Evolutionary conservation across 1,139 yeast species (phyloP).

Genomic region (Eremothecium sinecaudum): DNA sequence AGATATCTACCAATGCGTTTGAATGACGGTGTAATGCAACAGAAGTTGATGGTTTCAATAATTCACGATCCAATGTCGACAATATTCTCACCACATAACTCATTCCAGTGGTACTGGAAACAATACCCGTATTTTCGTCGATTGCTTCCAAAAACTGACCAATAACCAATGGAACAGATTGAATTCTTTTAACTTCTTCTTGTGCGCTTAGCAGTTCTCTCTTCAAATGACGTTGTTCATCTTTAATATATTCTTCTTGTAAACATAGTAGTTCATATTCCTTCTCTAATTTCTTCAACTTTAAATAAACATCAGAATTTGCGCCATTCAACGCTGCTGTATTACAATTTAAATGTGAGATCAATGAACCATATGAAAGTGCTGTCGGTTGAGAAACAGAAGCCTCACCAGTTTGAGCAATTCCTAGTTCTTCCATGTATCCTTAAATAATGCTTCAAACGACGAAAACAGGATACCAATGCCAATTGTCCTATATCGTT

Average conservation of each 20-base stretch:
- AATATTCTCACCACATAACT: slow-evolving; percentile 92
- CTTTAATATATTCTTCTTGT: slow-evolving; percentile 95
- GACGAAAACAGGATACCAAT: no score
- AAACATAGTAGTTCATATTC: slow-evolving; percentile 73
- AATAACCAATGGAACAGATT: slow-evolving; percentile 93
- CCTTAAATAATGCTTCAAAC: no score
- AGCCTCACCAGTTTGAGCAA: slow-evolving; percentile 28
- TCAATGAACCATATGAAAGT: slow-evolving; percentile 24
- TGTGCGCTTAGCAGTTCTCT: slow-evolving; percentile 94
- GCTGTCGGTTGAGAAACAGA: slow-evolving; percentile 17
- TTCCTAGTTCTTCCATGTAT: slow-evolving; percentile 53
- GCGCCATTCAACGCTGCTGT: slow-evolving; percentile 24
- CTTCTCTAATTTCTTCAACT: slow-evolving; percentile 77
- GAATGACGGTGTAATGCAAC: slow-evolving; percentile 98
- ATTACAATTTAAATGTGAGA: slow-evolving; percentile 20
- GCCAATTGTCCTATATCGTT: no score
- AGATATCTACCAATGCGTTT: slow-evolving; percentile 89
- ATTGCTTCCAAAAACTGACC: slow-evolving; percentile 98
- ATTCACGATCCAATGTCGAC: slow-evolving; percentile 89
- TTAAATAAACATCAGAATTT: slow-evolving; percentile 63
- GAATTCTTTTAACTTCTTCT: slow-evolving; percentile 95
- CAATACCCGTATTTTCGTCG: slow-evolving; percentile 93
- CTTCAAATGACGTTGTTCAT: slow-evolving; percentile 92
- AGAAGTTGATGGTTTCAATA: slow-evolving; percentile 87
- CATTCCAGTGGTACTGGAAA: slow-evolving; percentile 94